These are phyloP conservation scores for Russula virescens DNA, from an alignment of 768 basidiomycete genomes.

Conservation along the genomic window DNA sequence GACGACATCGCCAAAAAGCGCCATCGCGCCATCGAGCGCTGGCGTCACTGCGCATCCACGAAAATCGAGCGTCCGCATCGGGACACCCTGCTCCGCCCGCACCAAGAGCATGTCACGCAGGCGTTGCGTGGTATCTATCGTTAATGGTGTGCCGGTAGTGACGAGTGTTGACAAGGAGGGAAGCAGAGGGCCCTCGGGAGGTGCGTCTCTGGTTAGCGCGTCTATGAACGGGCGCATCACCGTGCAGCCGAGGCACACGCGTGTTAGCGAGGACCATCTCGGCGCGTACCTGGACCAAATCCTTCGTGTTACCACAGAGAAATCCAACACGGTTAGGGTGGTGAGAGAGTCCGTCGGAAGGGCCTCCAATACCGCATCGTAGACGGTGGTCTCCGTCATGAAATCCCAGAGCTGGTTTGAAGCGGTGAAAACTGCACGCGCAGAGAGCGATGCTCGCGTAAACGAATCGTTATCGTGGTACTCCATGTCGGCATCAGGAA, in stretches of 20 bases:
- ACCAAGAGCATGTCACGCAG: background rate
- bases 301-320: background rate
- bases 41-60: background rate
- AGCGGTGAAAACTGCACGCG: background rate
- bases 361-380: background rate
- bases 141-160: background rate
- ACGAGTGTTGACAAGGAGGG: background rate
- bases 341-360: background rate
- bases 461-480: background rate
- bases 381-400: background rate
- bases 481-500: background rate
- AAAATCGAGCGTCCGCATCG: background rate
- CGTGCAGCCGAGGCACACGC: background rate
- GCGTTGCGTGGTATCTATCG: no score
- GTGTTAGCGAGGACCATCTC: background rate
- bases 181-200: background rate
- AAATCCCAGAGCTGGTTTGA: background rate
- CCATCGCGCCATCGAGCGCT: slow-evolving; percentile 25
- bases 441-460: background rate
- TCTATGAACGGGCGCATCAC: background rate
- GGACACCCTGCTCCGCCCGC: background rate
- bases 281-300: background rate
- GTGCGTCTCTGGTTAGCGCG: background rate
- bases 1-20: background rate
- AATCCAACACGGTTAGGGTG: background rate